Evolutionary conservation across 306 rosid species (phyloP), one percentile per base, ranked within the genome.

Genomic region (Prunus salicina): DNA sequence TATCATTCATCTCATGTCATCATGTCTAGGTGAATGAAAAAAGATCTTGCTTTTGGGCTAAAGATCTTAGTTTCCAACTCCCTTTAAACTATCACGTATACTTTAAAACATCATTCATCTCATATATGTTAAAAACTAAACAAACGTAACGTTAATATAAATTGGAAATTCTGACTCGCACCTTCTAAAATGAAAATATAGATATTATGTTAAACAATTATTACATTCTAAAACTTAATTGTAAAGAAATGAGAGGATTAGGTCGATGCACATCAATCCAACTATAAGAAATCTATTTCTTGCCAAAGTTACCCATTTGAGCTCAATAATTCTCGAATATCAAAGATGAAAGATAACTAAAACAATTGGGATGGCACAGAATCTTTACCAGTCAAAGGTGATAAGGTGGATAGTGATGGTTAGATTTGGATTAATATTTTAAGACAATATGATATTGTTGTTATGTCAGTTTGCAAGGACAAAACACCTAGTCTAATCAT

Each of bases 311-410:
- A 74, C 78, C 66, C 19, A 13, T 16, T 38, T 22, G 32, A 16
- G 19, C 18, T 8, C 18, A 6, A 38, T n/a, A 25, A 11, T 20
- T 80, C 76, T 52, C 73, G 58, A 71, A 76, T 66, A 30, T 75
- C 32, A 73, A 81, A 55, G 67, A 63, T 28, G 71, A 30, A 69
- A 69, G 83, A 83, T 82, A 80, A 74, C 50, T 49, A 83, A 79
- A 84, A 65, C 77, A 85, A 81, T 75, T 75, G 73, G 82, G 46
- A 60, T 63, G 80, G 80, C 80, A 78, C 87, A 82, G 93, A 90
- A 90, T 92, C 93, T 90, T 90, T 86, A 76, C 88, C 77, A 38
- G 92, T 84, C 91, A 90, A 90, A 87, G 84, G 86, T 80, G 78
- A 71, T 45, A 52, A 64, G 80, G 67, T 70, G 80, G 86, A 80